A percentile compares a stretch with the other conserved stretches of the same genome.
phyloP scores from a whole-genome alignment of 768 basidiomycete species.

The Pleurotus tuber-regium region DNA sequence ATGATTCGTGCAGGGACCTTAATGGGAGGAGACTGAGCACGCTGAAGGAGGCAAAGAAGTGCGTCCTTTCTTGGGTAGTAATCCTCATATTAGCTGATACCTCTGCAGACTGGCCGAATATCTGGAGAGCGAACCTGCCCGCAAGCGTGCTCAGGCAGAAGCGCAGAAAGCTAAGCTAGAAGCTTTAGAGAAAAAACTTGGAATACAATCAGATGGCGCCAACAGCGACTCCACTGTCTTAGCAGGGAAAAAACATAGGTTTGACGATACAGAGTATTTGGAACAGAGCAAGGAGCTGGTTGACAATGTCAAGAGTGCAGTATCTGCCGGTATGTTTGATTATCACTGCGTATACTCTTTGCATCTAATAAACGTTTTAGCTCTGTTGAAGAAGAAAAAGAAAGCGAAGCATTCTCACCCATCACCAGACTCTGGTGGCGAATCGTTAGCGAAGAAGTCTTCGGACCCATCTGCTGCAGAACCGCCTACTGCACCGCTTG shows the following conservation, averaged over 20 bases:
- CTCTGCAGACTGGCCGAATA: constrained; percentile 72
- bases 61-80: constrained; percentile 20
- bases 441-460: constrained; percentile 7
- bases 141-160: constrained; percentile 74
- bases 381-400: constrained; percentile 73
- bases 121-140: constrained; percentile 79
- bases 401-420: constrained; percentile 51
- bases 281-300: constrained; percentile 91
- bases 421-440: constrained; percentile 18
- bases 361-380: constrained; percentile 34
- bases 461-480: neutral
- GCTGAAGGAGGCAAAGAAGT: constrained; percentile 96
- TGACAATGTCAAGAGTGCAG: constrained; percentile 88
- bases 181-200: constrained; percentile 79
- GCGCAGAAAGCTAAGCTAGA: constrained; percentile 82
- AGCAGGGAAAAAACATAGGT: constrained; percentile 79
- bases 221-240: constrained; percentile 27
- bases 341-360: constrained; percentile 16
- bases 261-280: constrained; percentile 90
- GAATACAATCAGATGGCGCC: constrained; percentile 36
- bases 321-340: constrained; percentile 61
- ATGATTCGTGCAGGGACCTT: constrained; percentile 92
- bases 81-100: neutral
- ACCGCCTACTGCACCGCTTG: constrained; percentile 12
- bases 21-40: constrained; percentile 88